Conservation (phyloP, 352 stramenopile species). For the Phytophthora meadii region DNA sequence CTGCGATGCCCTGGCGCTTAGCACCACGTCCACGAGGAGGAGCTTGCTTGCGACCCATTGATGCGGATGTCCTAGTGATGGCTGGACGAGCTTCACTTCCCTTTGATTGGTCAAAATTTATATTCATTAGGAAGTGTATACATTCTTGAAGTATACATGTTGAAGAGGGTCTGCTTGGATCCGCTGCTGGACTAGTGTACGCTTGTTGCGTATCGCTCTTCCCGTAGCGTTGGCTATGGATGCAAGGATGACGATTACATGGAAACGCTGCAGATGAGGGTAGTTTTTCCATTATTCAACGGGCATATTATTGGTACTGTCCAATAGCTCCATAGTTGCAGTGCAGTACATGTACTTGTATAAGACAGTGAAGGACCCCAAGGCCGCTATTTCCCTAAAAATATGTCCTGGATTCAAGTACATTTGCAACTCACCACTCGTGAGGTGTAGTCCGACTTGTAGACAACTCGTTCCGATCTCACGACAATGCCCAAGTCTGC, state of each 20-base stretch:
- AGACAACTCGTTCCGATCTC: neutral
- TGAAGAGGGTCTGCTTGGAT: constrained; percentile 15
- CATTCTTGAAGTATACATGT: neutral
- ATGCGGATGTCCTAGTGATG: constrained; percentile 8
- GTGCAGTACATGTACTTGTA: constrained; percentile 3
- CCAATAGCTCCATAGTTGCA: no score
- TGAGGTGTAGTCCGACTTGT: constrained; percentile 12
- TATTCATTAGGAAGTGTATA: no score
- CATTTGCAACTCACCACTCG: constrained; percentile 14
- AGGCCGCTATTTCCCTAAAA: constrained; percentile 21
- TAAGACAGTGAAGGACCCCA: constrained; percentile 24
- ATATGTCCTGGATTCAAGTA: constrained; percentile 24
- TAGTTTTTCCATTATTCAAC: no score
- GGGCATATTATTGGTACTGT: no score
- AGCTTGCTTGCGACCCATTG: constrained; percentile 33
- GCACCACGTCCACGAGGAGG: constrained; percentile 25
- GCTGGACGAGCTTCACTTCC: constrained; percentile 19
- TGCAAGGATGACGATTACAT: neutral
- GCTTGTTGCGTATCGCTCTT: constrained; percentile 15
- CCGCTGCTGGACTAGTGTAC: constrained; percentile 14
- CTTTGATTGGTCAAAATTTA: neutral
- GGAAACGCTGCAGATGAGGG: neutral
- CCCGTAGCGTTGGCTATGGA: constrained; percentile 7
- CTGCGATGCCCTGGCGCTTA: constrained; percentile 39
- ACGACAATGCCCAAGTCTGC: constrained; percentile 20